These are phyloP conservation scores for Lycium barbarum DNA, from an alignment of 257 asterid species.

Conservation along the genomic window DNA sequence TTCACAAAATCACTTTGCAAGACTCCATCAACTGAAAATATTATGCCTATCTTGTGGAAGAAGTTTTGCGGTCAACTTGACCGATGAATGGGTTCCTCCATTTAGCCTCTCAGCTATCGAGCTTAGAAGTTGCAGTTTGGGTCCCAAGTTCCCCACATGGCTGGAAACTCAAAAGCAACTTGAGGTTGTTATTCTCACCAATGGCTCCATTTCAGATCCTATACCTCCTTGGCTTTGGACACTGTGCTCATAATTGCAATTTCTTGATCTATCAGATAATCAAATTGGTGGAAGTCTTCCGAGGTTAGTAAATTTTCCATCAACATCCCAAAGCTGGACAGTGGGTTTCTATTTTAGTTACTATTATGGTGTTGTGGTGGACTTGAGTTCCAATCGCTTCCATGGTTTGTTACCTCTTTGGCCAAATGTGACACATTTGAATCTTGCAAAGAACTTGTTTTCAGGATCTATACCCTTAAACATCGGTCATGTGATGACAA, in stretches of 20 bases:
- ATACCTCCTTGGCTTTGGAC: slow-evolving; percentile 43
- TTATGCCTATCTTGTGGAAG: background rate
- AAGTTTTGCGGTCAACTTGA: slow-evolving; percentile 26
- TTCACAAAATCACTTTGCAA: too few relatives aligned
- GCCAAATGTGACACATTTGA: too few relatives aligned
- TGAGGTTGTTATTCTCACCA: slow-evolving; percentile 24
- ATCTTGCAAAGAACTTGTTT: too few relatives aligned
- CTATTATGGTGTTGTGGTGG: too few relatives aligned
- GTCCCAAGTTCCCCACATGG: slow-evolving; percentile 42
- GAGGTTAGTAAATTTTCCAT: too few relatives aligned
- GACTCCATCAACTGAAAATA: too few relatives aligned
- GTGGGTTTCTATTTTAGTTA: too few relatives aligned
- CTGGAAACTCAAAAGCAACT: slow-evolving; percentile 34
- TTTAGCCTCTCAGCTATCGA: slow-evolving; percentile 31
- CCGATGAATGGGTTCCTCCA: slow-evolving; percentile 36
- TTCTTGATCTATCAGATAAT: background rate
- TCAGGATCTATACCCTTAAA: too few relatives aligned
- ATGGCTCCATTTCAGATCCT: slow-evolving; percentile 30
- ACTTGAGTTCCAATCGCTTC: too few relatives aligned
- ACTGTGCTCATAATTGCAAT: background rate
- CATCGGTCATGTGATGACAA: too few relatives aligned
- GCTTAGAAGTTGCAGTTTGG: slow-evolving; percentile 34
- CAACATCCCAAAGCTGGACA: too few relatives aligned
- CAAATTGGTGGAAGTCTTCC: slow-evolving; percentile 21
- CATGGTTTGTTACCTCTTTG: too few relatives aligned